Base-by-base conservation (phyloP, 169 alveolate genomes). In the Eimeria necatrix region DNA sequence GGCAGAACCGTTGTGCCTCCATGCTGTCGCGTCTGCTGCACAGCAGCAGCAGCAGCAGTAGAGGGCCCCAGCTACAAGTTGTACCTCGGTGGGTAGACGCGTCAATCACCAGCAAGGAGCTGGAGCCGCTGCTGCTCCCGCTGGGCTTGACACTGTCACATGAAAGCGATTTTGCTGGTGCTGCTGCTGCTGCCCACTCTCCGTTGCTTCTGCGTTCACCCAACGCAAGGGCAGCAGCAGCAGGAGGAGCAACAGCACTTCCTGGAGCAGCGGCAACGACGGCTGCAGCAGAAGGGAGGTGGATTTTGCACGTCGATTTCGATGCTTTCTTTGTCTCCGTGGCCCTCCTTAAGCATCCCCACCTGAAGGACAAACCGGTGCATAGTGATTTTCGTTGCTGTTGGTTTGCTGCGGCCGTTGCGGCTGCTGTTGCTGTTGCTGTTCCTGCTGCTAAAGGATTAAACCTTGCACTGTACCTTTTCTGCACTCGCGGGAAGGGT, bases 261-360 rank as follows among this genome's bases (percentile, higher is more conserved):
- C 51, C 88, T 20, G 91, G 76, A 53, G 59, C 70, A 14, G 76
- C 91, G 52, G 48, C 88, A 78, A 20, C 52, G 53, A n/a, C 64
- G n/a, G 64, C 88, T 16, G 61, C 74, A 53, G 91, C 74, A 52
- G 73, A 71, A 56, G 76, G 76, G 71, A 76, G 91, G 3, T 78
- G 89, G 91, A 74, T 91, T 9, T 0, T 94, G 60, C 96, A 94
- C 70, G 91, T 94, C 20, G 96, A 94, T 74, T 94, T 83, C 22
- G 96, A 94, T 70, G 93, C 96, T 16, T 94, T 94, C 74, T 94
- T 94, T 74, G 96, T 87, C 26, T 56, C 94, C 14, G 96, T 94
- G 59, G 96, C 96, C 22, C 68, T 94, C 51, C 70, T 83, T 61
- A 86, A 83, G 52, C 70, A 59, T 2, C 93, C 93, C 8, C 88